Percentiles rank a stretch among this genome's conserved stretches.
phyloP scores from a whole-genome alignment of 441 rosid species.

The Eutrema salsugineum region DNA sequence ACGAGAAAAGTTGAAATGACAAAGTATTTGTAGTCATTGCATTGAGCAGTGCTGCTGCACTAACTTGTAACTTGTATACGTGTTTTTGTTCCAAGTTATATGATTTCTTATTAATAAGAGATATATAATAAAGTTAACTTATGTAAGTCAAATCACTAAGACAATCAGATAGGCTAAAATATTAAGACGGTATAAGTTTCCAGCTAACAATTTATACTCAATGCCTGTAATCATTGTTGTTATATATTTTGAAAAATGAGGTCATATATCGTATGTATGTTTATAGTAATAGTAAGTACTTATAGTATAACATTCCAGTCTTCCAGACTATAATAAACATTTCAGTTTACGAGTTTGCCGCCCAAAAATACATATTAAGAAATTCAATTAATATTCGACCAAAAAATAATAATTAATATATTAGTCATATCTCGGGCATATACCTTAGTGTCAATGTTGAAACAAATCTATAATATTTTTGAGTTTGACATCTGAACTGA shows the following conservation, averaged over 20 bases:
- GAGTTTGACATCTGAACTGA: background rate
- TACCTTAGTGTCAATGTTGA: background rate
- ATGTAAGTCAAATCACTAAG: conserved; percentile 25
- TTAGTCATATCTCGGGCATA: background rate
- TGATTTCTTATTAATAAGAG: background rate
- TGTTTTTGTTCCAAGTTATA: background rate
- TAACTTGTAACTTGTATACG: conserved; percentile 17
- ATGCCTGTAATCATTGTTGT: background rate
- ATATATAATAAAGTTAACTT: background rate
- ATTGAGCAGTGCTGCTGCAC: conserved; percentile 32
- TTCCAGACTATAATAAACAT: background rate
- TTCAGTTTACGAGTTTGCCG: background rate
- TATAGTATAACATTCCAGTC: background rate
- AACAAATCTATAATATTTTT: background rate
- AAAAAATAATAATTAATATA: too few relatives aligned
- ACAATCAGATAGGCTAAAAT: background rate
- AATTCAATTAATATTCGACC: too few relatives aligned
- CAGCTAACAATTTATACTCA: conserved; percentile 18
- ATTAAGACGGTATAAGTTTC: conserved; percentile 5
- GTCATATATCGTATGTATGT: background rate
- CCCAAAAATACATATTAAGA: background rate
- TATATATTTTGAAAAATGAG: background rate
- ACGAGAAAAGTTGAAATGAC: background rate
- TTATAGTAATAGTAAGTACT: background rate
- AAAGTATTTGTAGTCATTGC: conserved; percentile 32